These are phyloP conservation scores for Helicocarpus griseus DNA, from an alignment of 2,329 filamentous ascomycete genomes.

Conservation along the genomic window DNA sequence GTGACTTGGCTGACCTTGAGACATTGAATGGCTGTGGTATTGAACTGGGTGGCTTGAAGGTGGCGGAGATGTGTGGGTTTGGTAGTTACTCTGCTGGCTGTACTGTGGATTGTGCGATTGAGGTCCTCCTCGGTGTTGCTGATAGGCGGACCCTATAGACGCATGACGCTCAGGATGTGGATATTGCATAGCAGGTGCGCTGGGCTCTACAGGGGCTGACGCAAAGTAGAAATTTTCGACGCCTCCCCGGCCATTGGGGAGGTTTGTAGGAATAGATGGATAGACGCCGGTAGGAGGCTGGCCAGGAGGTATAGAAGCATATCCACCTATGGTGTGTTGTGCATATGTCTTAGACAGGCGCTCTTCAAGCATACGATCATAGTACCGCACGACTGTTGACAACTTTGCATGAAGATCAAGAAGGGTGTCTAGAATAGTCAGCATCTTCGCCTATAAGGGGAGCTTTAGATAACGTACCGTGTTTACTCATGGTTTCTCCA, in stretches of 20 bases:
- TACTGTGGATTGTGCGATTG: slow-evolving; percentile 9
- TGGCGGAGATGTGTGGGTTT: slow-evolving; percentile 16
- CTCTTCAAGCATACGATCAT: slow-evolving; percentile 96
- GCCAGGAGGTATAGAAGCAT: slow-evolving; percentile 38
- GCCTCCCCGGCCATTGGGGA: slow-evolving; percentile 39
- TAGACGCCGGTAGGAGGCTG: slow-evolving; percentile 54
- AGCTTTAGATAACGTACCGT: slow-evolving; percentile 51
- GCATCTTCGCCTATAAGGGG: background rate
- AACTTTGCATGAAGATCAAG: slow-evolving; percentile 91
- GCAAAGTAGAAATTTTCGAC: slow-evolving; percentile 77
- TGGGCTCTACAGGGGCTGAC: slow-evolving; percentile 43
- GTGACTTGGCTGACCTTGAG: background rate
- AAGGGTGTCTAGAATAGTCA: slow-evolving; percentile 59
- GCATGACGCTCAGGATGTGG: slow-evolving; percentile 26
- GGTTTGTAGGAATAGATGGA: slow-evolving; percentile 54
- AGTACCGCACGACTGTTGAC: slow-evolving; percentile 92
- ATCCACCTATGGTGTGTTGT: slow-evolving; percentile 62
- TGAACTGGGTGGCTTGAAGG: slow-evolving; percentile 6
- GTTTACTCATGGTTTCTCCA: slow-evolving; percentile 99
- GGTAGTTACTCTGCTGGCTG: slow-evolving; percentile 11
- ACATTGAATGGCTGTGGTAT: slow-evolving; percentile 5
- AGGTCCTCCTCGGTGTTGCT: slow-evolving; percentile 11
- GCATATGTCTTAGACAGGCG: slow-evolving; percentile 85
- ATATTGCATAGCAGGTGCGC: slow-evolving; percentile 41
- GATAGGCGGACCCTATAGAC: slow-evolving; percentile 2